phyloP scores from a whole-genome alignment of 23 red algal genomes.

The Gracilaria caudata region DNA sequence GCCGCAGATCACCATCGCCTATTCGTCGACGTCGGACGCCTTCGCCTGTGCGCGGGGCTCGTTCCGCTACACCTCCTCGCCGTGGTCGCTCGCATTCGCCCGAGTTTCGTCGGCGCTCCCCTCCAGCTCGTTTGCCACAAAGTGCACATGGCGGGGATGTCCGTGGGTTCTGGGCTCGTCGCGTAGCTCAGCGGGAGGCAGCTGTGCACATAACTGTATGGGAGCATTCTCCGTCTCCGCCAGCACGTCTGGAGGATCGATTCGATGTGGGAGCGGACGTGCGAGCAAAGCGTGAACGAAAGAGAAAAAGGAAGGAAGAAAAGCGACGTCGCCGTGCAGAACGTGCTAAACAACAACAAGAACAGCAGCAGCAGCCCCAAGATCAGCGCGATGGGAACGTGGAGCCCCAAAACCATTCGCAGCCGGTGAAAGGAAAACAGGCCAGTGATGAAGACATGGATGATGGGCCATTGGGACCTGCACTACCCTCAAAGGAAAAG shows the following conservation, averaged over 20 bases:
- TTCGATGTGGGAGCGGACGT: conserved; percentile 40
- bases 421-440: neutral
- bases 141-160: neutral
- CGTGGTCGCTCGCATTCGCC: neutral
- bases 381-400: neutral
- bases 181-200: neutral
- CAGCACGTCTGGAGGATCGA: conserved; percentile 27
- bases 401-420: neutral
- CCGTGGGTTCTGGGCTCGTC: conserved; percentile 24
- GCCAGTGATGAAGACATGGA: conserved; percentile 33
- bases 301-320: conserved; percentile 42
- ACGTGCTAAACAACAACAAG: conserved; percentile 18
- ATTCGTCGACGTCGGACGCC: neutral
- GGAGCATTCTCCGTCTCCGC: conserved; percentile 36
- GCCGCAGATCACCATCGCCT: neutral
- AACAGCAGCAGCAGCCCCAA: neutral
- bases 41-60: neutral
- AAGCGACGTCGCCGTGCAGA: conserved; percentile 26
- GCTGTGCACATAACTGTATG: conserved; percentile 22
- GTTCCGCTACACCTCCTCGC: neutral
- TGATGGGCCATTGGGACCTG: conserved; percentile 36
- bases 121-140: neutral
- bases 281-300: conserved; percentile 39
- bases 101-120: neutral
- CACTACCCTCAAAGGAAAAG: conserved; percentile 13